Base-by-base conservation (phyloP, 2,329 filamentous ascomycete genomes). In the Aureobasidium sp. region DNA sequence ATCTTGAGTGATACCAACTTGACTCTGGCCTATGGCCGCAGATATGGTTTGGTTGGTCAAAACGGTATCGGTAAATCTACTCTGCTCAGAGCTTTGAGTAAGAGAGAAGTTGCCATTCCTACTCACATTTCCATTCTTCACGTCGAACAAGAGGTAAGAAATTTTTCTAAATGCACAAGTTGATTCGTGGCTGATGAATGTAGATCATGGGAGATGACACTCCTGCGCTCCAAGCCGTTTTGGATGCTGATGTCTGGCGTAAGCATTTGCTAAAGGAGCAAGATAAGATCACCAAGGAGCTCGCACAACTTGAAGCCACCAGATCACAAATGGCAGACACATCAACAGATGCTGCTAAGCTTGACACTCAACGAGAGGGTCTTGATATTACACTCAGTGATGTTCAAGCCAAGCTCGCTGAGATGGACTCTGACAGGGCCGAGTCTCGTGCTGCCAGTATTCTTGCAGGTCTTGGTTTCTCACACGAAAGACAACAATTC, bases 341-440 rank as follows among this genome's bases (percentile, higher is more conserved):
- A 0, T 95, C 93, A 26, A 86, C 86, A 64, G 93, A 97, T 78
- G 93, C 93, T 15, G 87, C 86, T 44, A 89, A 83, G 71, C 81
- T 97, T 29, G 93, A 97, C 73, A 84, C 85, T 63, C 91, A 97
- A 69, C 87, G 92, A 65, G 94, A 97, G 75, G 90, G 90, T 46
- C 85, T 96, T 59, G 94, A 99, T 72, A 87, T 87, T 65, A 96
- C 94, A 43, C 82, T 99, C 50, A 91, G 88, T 67, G 94, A 99
- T 71, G 87, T 99, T 56, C 92, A 99, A 72, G 76, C 82, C 63
- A 99, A 99, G 76, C 82, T 99, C 64, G 85, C 92, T 24, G 94
- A 99, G 76, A 99, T 99, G 94, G 94, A 99, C 73, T 97, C 94
- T 0, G 94, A 99, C 79, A 97, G 97, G 78, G 94, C 94, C 63